Evolutionary conservation across 768 basidiomycete genomes (phyloP).

Genomic region (Dioszegia crocea): DNA sequence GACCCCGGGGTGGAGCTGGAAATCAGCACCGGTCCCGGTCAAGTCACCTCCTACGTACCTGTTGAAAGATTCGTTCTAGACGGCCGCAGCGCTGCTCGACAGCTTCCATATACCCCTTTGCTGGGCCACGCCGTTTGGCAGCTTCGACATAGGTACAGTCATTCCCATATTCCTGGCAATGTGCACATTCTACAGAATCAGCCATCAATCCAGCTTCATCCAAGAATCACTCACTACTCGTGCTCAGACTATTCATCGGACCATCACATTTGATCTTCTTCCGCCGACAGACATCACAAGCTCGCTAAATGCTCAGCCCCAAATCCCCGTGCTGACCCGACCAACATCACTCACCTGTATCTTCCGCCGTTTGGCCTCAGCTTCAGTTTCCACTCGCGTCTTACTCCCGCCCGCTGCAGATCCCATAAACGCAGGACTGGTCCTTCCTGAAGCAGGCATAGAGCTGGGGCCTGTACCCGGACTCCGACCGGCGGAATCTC

Average conservation of each 20-base stretch:
- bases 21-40: constrained; percentile 22
- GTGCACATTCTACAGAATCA: constrained; percentile 37
- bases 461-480: no score
- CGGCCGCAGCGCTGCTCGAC: constrained; percentile 46
- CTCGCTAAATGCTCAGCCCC: constrained; percentile 14
- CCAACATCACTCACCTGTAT: constrained; percentile 26
- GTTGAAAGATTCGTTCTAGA: constrained; percentile 39
- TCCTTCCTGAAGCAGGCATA: background rate
- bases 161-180: constrained; percentile 37
- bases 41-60: constrained; percentile 19
- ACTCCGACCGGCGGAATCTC: no score
- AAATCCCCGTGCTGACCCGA: background rate
- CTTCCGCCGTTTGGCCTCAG: constrained; percentile 40
- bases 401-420: background rate
- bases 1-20: constrained; percentile 42
- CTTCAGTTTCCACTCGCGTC: constrained; percentile 1
- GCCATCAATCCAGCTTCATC: background rate
- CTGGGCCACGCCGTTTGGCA: constrained; percentile 45
- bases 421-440: background rate
- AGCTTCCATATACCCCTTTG: constrained; percentile 46
- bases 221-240: constrained; percentile 25
- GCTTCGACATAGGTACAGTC: constrained; percentile 58
- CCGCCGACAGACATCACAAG: constrained; percentile 30
- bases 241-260: constrained; percentile 38
- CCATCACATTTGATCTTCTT: constrained; percentile 59